phyloP scores from a whole-genome alignment of 768 basidiomycete species.

The Auricularia sp. region DNA sequence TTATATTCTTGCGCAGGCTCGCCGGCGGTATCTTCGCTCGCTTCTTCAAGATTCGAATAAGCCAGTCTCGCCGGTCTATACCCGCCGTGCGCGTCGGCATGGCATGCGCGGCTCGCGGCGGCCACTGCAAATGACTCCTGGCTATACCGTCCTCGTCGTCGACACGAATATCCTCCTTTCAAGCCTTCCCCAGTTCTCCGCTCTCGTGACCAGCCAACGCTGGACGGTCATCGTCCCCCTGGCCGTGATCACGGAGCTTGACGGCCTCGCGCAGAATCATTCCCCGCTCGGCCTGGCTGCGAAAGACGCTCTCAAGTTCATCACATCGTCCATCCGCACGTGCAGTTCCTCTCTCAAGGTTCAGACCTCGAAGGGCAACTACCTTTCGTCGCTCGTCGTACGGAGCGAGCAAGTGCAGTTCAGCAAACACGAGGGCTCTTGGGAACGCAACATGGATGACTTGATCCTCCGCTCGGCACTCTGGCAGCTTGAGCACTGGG shows the following conservation, averaged over 20 bases:
- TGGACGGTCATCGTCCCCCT: slow-evolving; percentile 92
- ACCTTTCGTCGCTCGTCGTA: slow-evolving; percentile 62
- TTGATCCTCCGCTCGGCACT: slow-evolving; percentile 84
- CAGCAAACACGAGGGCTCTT: slow-evolving; percentile 28
- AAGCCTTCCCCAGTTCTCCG: slow-evolving; percentile 60
- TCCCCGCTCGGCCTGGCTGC: slow-evolving; percentile 68
- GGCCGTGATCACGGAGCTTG: slow-evolving; percentile 94
- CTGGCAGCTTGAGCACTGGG: slow-evolving; percentile 91
- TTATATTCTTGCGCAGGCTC: slow-evolving; percentile 13
- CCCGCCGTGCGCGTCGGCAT: slow-evolving; percentile 18
- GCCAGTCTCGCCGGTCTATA: slow-evolving; percentile 17
- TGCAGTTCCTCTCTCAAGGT: slow-evolving; percentile 78
- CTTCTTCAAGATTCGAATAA: slow-evolving; percentile 46
- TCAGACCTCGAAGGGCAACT: slow-evolving; percentile 92
- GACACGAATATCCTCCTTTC: slow-evolving; percentile 94
- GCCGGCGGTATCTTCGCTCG: slow-evolving; percentile 61
- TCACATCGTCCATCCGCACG: slow-evolving; percentile 64
- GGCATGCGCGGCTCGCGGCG: slow-evolving; percentile 27
- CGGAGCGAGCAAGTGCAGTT: slow-evolving; percentile 81
- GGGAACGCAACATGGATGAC: slow-evolving; percentile 86
- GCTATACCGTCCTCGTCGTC: slow-evolving; percentile 83
- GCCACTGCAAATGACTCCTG: slow-evolving; percentile 54
- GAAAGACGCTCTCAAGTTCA: slow-evolving; percentile 58
- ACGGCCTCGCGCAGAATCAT: slow-evolving; percentile 66
- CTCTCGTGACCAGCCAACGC: slow-evolving; percentile 64